Percentiles rank a stretch among this genome's conserved stretches.
Evolutionary conservation across 305 asterid genomes (phyloP).

Genomic region (Stenogyne calaminthoides): DNA sequence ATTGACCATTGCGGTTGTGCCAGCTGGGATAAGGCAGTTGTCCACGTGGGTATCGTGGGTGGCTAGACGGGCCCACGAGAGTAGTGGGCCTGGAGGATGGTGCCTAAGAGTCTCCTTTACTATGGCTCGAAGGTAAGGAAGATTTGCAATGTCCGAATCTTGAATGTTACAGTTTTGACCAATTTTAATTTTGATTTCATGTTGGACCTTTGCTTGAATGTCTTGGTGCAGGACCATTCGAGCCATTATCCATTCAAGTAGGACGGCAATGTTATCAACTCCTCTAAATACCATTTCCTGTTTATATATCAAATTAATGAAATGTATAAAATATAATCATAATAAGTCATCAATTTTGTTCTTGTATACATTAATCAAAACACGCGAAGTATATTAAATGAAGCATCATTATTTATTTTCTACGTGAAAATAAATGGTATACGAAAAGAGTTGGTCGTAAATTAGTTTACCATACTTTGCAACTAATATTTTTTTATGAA

Average conservation of each 20-base stretch:
- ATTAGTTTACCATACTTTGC: too few relatives aligned
- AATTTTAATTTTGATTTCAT: constrained; percentile 41
- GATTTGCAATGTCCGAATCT: constrained; percentile 49
- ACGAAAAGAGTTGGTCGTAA: too few relatives aligned
- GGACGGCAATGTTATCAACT: constrained; percentile 58
- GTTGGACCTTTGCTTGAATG: constrained; percentile 49
- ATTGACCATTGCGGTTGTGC: constrained; percentile 72
- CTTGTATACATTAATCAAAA: too few relatives aligned
- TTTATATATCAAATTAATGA: not conserved
- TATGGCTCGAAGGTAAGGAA: constrained; percentile 55
- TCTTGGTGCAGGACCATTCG: constrained; percentile 64
- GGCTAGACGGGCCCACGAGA: constrained; percentile 71
- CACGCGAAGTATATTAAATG: too few relatives aligned
- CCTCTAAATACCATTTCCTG: constrained; percentile 79
- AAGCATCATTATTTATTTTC: too few relatives aligned
- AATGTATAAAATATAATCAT: not conserved
- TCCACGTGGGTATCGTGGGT: constrained; percentile 51
- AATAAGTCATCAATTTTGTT: too few relatives aligned
- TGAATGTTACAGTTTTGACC: constrained; percentile 29
- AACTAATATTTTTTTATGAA: too few relatives aligned
- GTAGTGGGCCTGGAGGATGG: constrained; percentile 69
- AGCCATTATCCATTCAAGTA: constrained; percentile 69
- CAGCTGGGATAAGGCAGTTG: constrained; percentile 54
- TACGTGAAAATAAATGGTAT: too few relatives aligned
- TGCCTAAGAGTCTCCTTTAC: constrained; percentile 56